These are phyloP conservation scores for Euphorbia pulcherrima DNA, from an alignment of 345 rosid species.

Conservation along the genomic window DNA sequence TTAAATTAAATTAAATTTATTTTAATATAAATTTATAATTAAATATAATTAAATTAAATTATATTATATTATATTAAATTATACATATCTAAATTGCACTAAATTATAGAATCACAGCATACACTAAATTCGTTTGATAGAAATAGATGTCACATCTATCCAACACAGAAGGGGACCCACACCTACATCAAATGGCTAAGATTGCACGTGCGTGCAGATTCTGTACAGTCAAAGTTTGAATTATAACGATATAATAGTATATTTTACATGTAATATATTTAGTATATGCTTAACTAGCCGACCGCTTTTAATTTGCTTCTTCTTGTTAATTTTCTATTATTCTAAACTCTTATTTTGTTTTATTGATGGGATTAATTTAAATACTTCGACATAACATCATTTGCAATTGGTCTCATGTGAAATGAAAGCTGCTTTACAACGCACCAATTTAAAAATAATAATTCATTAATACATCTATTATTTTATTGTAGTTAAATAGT, in stretches of 20 bases:
- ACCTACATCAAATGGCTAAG: constrained; percentile 9
- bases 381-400: background rate
- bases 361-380: background rate
- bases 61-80: too few species aligned
- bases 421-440: constrained; percentile 10
- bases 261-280: too few species aligned
- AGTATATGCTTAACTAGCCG: background rate
- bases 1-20: too few species aligned
- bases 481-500: too few species aligned
- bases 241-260: background rate
- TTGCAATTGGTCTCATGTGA: constrained; percentile 2
- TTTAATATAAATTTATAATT: too few species aligned
- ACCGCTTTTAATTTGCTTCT: too few species aligned
- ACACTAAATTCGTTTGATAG: too few species aligned
- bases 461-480: background rate
- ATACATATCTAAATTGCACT: too few species aligned
- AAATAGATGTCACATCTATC: background rate
- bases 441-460: background rate
- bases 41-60: too few species aligned
- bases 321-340: background rate
- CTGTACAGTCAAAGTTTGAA: background rate
- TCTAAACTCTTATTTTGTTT: too few species aligned
- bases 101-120: too few species aligned
- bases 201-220: constrained; percentile 13
- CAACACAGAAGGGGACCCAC: background rate